These are phyloP conservation scores for Pestalotiopsis fici DNA, from an alignment of 2,329 filamentous ascomycete species.

Conservation along the genomic window DNA sequence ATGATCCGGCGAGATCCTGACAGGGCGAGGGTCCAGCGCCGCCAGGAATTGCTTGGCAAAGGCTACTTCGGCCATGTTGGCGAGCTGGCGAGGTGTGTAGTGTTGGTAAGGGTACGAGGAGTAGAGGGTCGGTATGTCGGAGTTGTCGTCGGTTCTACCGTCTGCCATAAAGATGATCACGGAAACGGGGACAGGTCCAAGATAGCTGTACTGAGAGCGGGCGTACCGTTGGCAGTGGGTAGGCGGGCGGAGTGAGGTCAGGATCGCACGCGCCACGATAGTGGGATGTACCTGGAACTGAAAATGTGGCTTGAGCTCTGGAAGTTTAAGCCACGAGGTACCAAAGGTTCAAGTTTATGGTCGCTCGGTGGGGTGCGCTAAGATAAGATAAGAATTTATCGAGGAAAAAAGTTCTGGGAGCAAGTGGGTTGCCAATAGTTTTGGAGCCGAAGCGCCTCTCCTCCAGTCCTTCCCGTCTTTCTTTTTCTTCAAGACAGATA, in stretches of 20 bases:
- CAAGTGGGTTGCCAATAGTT: background rate
- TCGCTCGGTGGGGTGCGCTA: background rate
- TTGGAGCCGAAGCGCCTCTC: background rate
- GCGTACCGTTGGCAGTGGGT: background rate
- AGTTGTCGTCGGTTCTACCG: background rate
- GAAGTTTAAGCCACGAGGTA: background rate
- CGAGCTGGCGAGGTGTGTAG: constrained; percentile 13
- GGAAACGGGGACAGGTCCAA: background rate
- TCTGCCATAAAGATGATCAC: constrained; percentile 1
- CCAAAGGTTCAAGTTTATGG: background rate
- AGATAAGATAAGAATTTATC: background rate
- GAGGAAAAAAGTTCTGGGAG: constrained; percentile 4
- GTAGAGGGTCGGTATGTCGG: constrained; percentile 1
- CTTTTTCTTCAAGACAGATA: background rate
- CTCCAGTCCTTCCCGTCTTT: background rate
- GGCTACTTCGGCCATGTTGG: constrained; percentile 74
- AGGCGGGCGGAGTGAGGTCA: background rate
- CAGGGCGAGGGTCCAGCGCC: constrained; percentile 74
- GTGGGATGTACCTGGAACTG: background rate
- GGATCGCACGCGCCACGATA: constrained; percentile 1
- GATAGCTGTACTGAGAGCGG: background rate
- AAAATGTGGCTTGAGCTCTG: constrained; percentile 1
- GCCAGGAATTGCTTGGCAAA: constrained; percentile 86
- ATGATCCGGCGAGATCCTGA: constrained; percentile 86
- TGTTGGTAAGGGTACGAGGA: constrained; percentile 19